Conservation (phyloP, 805 yeast genomes). For the Pichia kluyveri region DNA sequence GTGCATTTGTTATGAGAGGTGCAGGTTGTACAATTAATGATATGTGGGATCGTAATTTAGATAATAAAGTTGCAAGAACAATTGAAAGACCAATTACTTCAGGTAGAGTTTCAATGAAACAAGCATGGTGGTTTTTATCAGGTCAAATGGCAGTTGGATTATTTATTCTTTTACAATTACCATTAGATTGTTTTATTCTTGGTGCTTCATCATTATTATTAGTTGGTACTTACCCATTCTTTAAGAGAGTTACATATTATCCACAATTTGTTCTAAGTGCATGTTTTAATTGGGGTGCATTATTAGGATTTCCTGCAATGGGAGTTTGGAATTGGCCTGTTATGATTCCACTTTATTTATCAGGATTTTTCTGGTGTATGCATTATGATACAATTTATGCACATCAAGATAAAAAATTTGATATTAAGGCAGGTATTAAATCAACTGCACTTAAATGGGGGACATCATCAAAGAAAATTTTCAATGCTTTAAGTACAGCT, state of each 20-base stretch:
- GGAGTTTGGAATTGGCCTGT: conserved; percentile 71
- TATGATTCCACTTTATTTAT: conserved; percentile 67
- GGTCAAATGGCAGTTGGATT: conserved; percentile 71
- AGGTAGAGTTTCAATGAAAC: conserved; percentile 61
- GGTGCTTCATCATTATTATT: conserved; percentile 77
- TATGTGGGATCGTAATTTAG: conserved; percentile 73
- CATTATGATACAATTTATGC: conserved; percentile 94
- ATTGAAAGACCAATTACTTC: conserved; percentile 89
- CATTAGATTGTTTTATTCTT: conserved; percentile 69
- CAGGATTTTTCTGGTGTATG: conserved; percentile 89
- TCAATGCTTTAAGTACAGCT: conserved; percentile 51
- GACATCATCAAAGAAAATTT: conserved; percentile 58
- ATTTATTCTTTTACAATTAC: conserved; percentile 61
- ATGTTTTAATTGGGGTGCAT: conserved; percentile 91
- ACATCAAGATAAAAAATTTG: conserved; percentile 91
- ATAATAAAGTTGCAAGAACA: conserved; percentile 79
- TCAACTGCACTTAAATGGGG: conserved; percentile 97
- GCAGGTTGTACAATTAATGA: conserved; percentile 98
- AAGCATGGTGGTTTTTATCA: conserved; percentile 63
- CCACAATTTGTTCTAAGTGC: conserved; percentile 80
- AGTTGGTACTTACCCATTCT: conserved; percentile 83
- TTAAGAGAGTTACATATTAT: conserved; percentile 90
- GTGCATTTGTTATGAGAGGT: conserved; percentile 89
- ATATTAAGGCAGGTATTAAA: conserved; percentile 83
- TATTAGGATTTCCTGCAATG: conserved; percentile 94